Conservation (phyloP, 2,329 filamentous ascomycete genomes). For the Sclerotinia spermophila region DNA sequence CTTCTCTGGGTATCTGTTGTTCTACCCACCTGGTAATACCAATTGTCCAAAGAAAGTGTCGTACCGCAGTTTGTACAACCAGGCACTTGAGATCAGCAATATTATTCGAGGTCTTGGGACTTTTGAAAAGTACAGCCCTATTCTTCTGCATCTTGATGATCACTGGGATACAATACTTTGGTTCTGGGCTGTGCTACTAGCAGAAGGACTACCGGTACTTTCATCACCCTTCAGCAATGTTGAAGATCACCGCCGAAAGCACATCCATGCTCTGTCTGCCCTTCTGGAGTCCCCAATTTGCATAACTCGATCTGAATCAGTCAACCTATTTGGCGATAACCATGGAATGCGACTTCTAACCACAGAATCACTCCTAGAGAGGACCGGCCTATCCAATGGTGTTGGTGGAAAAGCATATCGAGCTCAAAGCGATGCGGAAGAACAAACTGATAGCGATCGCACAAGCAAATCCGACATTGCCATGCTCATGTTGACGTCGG, state of each 20-base stretch:
- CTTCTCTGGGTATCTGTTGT: too few species aligned
- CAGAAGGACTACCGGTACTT: conserved; percentile 39
- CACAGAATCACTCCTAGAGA: conserved; percentile 6
- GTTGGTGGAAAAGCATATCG: too few species aligned
- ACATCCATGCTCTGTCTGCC: conserved; percentile 32
- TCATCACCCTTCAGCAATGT: conserved; percentile 37
- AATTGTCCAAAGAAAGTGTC: not conserved
- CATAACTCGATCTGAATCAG: conserved; percentile 11
- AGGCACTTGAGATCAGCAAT: not conserved
- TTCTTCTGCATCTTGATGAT: conserved; percentile 38
- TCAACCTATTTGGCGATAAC: conserved; percentile 1
- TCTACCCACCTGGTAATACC: not conserved
- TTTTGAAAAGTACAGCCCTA: not conserved
- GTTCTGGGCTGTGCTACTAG: conserved; percentile 41
- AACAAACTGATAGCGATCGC: too few species aligned
- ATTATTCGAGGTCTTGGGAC: not conserved
- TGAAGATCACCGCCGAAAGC: conserved; percentile 29
- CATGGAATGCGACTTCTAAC: not conserved
- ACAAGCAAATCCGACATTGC: too few species aligned
- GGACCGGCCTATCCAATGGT: too few species aligned
- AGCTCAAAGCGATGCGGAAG: too few species aligned
- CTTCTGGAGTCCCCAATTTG: conserved; percentile 17
- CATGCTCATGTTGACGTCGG: not conserved
- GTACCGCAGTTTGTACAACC: not conserved
- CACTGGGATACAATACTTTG: conserved; percentile 40